These are phyloP conservation scores for Daedalea quercina DNA, from an alignment of 768 basidiomycete species.

Conservation along the genomic window DNA sequence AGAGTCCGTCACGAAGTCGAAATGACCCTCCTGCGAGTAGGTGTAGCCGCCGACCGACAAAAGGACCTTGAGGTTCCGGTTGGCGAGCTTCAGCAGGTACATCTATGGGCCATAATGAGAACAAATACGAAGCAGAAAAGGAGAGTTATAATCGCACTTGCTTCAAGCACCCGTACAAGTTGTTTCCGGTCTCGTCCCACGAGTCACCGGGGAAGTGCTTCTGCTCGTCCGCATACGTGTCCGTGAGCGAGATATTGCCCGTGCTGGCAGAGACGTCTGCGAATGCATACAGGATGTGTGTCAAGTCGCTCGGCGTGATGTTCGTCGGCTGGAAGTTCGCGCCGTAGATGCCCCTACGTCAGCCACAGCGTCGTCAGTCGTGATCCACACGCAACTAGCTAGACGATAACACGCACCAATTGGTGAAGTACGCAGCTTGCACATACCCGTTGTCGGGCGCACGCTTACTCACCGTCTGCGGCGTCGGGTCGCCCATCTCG, in stretches of 20 bases:
- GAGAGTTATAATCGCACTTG: too few species aligned
- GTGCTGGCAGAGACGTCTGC: conserved; percentile 60
- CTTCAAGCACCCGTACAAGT: conserved; percentile 77
- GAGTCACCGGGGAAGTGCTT: conserved; percentile 69
- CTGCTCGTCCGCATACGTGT: conserved; percentile 71
- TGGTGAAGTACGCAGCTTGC: conserved; percentile 46
- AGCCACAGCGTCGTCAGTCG: neutral
- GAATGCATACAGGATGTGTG: conserved; percentile 77
- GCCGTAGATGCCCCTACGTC: conserved; percentile 24
- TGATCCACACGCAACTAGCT: neutral
- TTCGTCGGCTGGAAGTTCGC: conserved; percentile 47
- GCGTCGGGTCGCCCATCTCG: conserved; percentile 23
- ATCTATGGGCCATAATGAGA: conserved; percentile 16
- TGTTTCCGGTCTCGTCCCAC: conserved; percentile 70
- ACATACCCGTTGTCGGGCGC: conserved; percentile 14
- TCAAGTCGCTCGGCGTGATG: conserved; percentile 51
- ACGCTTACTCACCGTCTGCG: conserved; percentile 35
- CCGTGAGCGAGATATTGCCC: conserved; percentile 61
- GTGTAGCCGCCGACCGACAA: conserved; percentile 60
- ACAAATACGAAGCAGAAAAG: too few species aligned
- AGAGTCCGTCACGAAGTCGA: conserved; percentile 52
- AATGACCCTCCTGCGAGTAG: conserved; percentile 64
- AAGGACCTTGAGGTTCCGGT: conserved; percentile 42
- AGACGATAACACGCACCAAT: conserved; percentile 29
- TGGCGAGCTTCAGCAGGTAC: conserved; percentile 50